Evolutionary conservation across 2,329 filamentous ascomycete genomes (phyloP).

Genomic region (Pseudogymnoascus sp.): DNA sequence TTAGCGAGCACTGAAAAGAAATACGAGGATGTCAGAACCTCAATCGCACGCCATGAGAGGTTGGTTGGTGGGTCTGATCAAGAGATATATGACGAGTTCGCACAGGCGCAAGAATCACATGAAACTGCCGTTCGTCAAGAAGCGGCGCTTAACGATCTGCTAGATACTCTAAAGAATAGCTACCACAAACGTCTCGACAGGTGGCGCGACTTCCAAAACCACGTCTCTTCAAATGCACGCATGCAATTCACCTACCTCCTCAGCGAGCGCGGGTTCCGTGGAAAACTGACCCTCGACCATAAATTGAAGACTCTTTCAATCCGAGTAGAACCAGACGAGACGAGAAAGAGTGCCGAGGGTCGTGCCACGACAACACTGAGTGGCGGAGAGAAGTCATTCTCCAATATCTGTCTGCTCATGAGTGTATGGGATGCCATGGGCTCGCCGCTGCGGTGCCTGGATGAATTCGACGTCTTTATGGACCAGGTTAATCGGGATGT

Average conservation of each 20-base stretch:
- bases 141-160: constrained; percentile 37
- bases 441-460: constrained; percentile 84
- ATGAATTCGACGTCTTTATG: constrained; percentile 99
- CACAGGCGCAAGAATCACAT: constrained; percentile 33
- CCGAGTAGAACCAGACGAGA: constrained; percentile 64
- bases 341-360: constrained; percentile 59
- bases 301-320: constrained; percentile 66
- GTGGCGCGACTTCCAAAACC: constrained; percentile 74
- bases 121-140: constrained; percentile 39
- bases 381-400: constrained; percentile 96
- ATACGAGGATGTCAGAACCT: constrained; percentile 49
- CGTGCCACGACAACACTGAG: constrained; percentile 87
- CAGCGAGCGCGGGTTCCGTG: constrained; percentile 81
- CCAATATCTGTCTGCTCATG: constrained; percentile 86
- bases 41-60: neutral
- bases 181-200: constrained; percentile 63
- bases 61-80: constrained; percentile 52
- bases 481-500: constrained; percentile 91
- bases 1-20: constrained; percentile 47
- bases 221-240: constrained; percentile 78
- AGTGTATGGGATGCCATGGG: constrained; percentile 98
- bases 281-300: constrained; percentile 73
- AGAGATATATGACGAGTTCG: constrained; percentile 48
- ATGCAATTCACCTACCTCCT: constrained; percentile 84
- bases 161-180: constrained; percentile 45